Percentiles rank a stretch among this genome's conserved stretches.
These are phyloP conservation scores for Spergularia bocconei DNA, from an alignment of 148 eudicot species.

Conservation along the genomic window DNA sequence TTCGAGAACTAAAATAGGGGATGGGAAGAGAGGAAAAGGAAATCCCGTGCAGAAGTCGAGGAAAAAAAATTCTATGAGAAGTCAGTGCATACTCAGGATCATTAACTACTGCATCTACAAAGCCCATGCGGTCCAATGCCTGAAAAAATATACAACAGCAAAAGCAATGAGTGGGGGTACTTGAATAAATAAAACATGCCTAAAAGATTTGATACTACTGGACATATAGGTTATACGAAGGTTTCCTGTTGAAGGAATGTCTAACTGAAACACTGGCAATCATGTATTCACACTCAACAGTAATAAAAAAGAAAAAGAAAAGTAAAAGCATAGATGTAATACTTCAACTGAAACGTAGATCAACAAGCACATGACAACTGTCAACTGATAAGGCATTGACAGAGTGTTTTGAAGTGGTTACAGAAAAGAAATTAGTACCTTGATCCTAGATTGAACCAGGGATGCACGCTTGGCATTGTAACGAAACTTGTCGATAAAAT, in stretches of 20 bases:
- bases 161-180: neutral
- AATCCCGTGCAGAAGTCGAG: constrained; percentile 1
- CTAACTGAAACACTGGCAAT: neutral
- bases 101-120: constrained; percentile 82
- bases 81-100: constrained; percentile 81
- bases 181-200: neutral
- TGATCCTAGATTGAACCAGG: constrained; percentile 98
- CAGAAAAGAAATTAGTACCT: constrained; percentile 45
- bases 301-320: too few species aligned
- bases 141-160: constrained; percentile 25
- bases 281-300: neutral
- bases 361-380: constrained; percentile 2
- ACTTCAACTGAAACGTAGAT: neutral
- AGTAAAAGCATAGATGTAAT: neutral
- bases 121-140: constrained; percentile 93
- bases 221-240: neutral
- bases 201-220: neutral
- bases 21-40: neutral
- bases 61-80: too few species aligned
- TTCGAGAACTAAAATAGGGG: neutral
- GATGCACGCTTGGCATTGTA: constrained; percentile 99
- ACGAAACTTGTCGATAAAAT: constrained; percentile 91
- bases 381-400: neutral
- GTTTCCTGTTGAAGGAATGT: neutral
- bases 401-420: neutral